Conservation (phyloP, 2,329 filamentous ascomycete species). For the Rachicladosporium sp. region DNA sequence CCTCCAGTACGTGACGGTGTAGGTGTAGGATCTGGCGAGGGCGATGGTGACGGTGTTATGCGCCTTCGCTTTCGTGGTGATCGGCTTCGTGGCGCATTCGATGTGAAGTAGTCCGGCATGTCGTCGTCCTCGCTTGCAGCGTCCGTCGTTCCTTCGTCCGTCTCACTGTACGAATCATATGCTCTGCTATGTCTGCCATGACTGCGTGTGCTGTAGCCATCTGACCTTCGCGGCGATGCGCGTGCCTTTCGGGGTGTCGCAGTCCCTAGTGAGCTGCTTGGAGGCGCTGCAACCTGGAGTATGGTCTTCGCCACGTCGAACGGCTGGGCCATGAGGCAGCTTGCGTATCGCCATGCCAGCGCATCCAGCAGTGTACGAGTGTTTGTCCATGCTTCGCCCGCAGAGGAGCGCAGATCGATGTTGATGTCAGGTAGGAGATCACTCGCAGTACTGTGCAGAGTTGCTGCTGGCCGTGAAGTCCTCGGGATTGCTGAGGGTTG, state of each 20-base stretch:
- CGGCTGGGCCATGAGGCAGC: conserved; percentile 78
- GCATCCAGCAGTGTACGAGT: conserved; percentile 69
- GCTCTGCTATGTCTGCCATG: conserved; percentile 6
- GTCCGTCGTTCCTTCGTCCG: conserved; percentile 9
- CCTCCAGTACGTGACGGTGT: conserved; percentile 11
- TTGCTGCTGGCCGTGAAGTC: conserved; percentile 23
- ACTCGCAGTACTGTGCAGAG: conserved; percentile 54
- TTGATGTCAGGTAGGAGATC: conserved; percentile 84
- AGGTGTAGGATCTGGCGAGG: conserved; percentile 16
- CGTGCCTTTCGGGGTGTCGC: conserved; percentile 20
- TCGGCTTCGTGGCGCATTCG: conserved; percentile 45
- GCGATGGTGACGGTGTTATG: conserved; percentile 15
- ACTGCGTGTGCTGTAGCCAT: background rate
- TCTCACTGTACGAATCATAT: conserved; percentile 8
- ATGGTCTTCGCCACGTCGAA: conserved; percentile 96
- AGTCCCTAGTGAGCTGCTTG: conserved; percentile 17
- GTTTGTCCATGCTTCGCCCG: conserved; percentile 21
- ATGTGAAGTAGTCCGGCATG: conserved; percentile 67
- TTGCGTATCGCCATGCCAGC: conserved; percentile 83
- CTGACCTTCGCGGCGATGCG: conserved; percentile 5
- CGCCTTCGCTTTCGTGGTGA: conserved; percentile 28
- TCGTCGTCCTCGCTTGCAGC: conserved; percentile 36
- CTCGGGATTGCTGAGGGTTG: conserved; percentile 33
- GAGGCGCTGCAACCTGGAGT: conserved; percentile 55
- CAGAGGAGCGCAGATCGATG: conserved; percentile 44